A percentile compares a stretch with the other conserved stretches of the same genome.
phyloP scores from a whole-genome alignment of 371 early-diverging fungal species.

The Haplosporangium sp. region DNA sequence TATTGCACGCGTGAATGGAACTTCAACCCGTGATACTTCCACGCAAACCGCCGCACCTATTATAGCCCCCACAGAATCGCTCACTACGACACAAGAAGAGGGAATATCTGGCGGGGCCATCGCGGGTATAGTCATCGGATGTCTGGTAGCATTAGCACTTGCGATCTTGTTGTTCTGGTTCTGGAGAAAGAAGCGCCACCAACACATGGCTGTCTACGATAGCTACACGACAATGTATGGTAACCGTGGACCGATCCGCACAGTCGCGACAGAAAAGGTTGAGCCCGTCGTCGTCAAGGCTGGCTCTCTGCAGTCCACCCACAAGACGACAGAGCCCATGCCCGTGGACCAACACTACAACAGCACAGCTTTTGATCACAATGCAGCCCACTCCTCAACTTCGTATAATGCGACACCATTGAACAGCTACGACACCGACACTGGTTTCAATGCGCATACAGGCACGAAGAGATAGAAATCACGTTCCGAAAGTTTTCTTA shows the following conservation, averaged over 20 bases:
- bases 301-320: no score
- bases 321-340: no score
- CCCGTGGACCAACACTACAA: no score
- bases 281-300: no score
- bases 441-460: background rate
- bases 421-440: background rate
- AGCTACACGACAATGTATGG: no score
- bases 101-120: slow-evolving; percentile 30
- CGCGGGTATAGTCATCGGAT: slow-evolving; percentile 32
- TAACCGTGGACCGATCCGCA: no score
- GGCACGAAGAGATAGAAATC: background rate
- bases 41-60: slow-evolving; percentile 6
- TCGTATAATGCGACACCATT: background rate
- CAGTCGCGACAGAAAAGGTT: no score
- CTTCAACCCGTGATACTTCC: no score
- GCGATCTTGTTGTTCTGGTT: slow-evolving; percentile 17
- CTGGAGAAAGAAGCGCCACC: slow-evolving; percentile 22
- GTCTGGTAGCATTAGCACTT: slow-evolving; percentile 13
- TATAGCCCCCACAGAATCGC: background rate
- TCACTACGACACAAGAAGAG: background rate
- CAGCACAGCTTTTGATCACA: background rate
- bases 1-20: no score
- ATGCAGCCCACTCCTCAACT: background rate
- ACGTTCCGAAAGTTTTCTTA: no score
- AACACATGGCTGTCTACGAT: no score